phyloP scores from a whole-genome alignment of 2,329 filamentous ascomycete genomes.

The Colletotrichum sp. region DNA sequence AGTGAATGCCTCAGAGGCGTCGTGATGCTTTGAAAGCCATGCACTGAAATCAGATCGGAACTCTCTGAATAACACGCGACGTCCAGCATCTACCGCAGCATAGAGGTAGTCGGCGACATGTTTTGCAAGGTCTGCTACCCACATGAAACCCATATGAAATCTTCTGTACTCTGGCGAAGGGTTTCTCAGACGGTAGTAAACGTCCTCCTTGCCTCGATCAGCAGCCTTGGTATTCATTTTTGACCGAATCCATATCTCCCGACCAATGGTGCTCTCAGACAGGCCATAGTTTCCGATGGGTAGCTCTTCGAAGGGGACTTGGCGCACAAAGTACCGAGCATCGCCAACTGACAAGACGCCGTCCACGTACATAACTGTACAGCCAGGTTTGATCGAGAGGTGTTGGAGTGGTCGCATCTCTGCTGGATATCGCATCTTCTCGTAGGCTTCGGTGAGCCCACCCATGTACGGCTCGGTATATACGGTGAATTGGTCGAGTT shows the following conservation, averaged over 20 bases:
- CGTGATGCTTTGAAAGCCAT: conserved; percentile 60
- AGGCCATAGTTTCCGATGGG: conserved; percentile 71
- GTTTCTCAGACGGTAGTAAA: conserved; percentile 68
- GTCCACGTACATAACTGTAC: conserved; percentile 59
- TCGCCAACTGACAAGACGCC: conserved; percentile 58
- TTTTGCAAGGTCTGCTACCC: conserved; percentile 75
- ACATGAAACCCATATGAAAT: conserved; percentile 69
- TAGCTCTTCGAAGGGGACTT: conserved; percentile 60
- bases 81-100: conserved; percentile 30
- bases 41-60: conserved; percentile 63
- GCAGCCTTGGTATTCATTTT: conserved; percentile 37
- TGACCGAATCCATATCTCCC: conserved; percentile 70
- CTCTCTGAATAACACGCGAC: conserved; percentile 53
- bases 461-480: conserved; percentile 49
- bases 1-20: conserved; percentile 43
- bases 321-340: conserved; percentile 54
- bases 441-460: background rate
- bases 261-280: conserved; percentile 49
- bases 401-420: conserved; percentile 63
- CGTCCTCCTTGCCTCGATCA: conserved; percentile 12
- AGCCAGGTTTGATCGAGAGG: conserved; percentile 41
- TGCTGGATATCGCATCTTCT: conserved; percentile 24
- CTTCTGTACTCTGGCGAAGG: conserved; percentile 66
- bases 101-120: conserved; percentile 72
- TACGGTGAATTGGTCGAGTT: conserved; percentile 62